A percentile compares a stretch with the other conserved stretches of the same genome.
These are phyloP conservation scores for Apium graveolens DNA, from an alignment of 129 eudicot genomes.

Conservation along the genomic window DNA sequence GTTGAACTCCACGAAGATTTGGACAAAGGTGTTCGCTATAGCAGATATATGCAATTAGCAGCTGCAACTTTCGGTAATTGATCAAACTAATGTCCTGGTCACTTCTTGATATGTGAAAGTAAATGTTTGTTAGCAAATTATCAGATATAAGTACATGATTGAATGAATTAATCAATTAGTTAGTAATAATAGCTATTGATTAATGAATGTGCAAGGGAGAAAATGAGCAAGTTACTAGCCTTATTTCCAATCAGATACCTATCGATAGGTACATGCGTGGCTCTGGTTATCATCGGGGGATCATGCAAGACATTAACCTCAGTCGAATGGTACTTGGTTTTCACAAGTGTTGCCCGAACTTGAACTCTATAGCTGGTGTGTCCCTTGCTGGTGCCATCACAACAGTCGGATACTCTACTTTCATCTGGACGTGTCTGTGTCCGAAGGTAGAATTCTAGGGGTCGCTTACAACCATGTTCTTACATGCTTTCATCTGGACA, in stretches of 20 bases:
- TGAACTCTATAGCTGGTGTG: conserved; percentile 43
- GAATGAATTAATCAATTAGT: background rate
- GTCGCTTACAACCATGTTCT: conserved; percentile 36
- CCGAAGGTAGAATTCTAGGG: conserved; percentile 30
- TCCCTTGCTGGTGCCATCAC: conserved; percentile 42
- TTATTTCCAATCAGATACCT: conserved; percentile 34
- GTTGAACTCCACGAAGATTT: too few species aligned
- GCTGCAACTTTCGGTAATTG: conserved; percentile 16
- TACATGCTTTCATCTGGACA: too few species aligned
- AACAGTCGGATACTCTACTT: conserved; percentile 36
- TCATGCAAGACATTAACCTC: conserved; percentile 36
- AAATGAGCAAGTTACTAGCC: conserved; percentile 27
- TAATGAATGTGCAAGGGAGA: conserved; percentile 22
- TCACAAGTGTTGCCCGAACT: conserved; percentile 37
- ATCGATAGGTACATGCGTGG: conserved; percentile 37
- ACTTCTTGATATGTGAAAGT: background rate
- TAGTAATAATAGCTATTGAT: background rate
- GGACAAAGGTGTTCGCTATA: background rate
- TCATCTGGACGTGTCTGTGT: conserved; percentile 36
- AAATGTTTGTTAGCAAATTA: too few species aligned
- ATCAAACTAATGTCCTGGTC: background rate
- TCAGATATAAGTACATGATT: background rate
- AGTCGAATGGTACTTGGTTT: conserved; percentile 42
- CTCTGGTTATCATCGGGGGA: conserved; percentile 36
- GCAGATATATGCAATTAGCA: too few species aligned